Evolutionary conservation across 129 eudicot species (phyloP), one percentile per base, ranked within the genome.

Genomic region (Pseudognaphalium luteoalbum): DNA sequence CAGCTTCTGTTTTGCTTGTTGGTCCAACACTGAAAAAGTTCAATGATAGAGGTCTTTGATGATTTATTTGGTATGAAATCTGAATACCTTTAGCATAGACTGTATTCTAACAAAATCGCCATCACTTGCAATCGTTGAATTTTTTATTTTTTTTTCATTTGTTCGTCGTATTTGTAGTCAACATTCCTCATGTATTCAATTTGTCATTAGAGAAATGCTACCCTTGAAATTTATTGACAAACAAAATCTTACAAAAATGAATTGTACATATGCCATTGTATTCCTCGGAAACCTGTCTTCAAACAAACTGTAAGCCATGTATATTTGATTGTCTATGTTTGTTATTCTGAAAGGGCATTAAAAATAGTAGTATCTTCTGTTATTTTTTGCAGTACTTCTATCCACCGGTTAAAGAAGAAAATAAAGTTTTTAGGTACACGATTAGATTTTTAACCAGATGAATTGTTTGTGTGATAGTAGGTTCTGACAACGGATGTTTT

Each of bases 21-120:
- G 99, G 99, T 66, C 94, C 96, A 16, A 91, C 92, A 39, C 76
- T 95, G 71, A 95, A 95, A 76, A 95, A 89, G 82, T 95, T 95
- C 79, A 95, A 95, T 66, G 97, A 95, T 68, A 86, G 86, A 79
- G 99, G 99, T 91, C 68, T 20, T 68, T 21, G 54, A 42, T 42
- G 28, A 59, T 73, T 42, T 63, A 12, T 81, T 52, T 32, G 74
- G 16, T 67, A 17, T 47, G 20, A 76, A 52, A 75, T 21, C 17
- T 64, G 51, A 75, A 17, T 47, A 61, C 72, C 71, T 75, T 50
- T 52, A 64, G 42, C 9, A 33, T 71, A 7, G 29, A n/a, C 51
- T 7, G 3, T 54, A 47, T 47, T 14, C 6, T 3, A 12, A 47
- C 54, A 14, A 47, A 47, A 47, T 47, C 17, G 17, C 3, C n/a